A percentile compares a stretch with the other conserved stretches of the same genome.
These are phyloP conservation scores for Candida freyschussii DNA, from an alignment of 1,139 yeast species.

Conservation along the genomic window DNA sequence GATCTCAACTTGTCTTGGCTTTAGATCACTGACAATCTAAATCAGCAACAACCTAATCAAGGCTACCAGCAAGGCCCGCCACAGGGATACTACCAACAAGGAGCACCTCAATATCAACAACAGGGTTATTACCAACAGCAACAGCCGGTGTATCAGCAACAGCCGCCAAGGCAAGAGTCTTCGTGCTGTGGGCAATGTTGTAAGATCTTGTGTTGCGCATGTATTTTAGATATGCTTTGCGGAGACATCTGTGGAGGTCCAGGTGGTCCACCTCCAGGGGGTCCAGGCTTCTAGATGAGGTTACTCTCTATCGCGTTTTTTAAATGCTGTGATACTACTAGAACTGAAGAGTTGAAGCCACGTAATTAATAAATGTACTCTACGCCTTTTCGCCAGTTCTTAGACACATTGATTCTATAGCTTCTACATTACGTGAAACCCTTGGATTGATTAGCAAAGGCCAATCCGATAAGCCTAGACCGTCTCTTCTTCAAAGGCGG, in stretches of 20 bases:
- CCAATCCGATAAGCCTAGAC: constrained; percentile 9
- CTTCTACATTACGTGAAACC: constrained; percentile 33
- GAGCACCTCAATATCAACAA: constrained; percentile 9
- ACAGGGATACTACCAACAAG: constrained; percentile 11
- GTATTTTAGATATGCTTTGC: constrained; percentile 31
- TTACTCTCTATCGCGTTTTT: too few species aligned
- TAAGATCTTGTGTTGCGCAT: constrained; percentile 36
- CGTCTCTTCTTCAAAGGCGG: constrained; percentile 85
- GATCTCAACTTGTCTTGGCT: constrained; percentile 18
- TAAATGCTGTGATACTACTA: too few species aligned
- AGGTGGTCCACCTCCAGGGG: constrained; percentile 11
- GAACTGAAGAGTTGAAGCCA: too few species aligned
- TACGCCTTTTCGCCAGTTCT: too few species aligned
- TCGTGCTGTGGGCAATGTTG: constrained; percentile 35
- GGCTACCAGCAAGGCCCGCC: constrained; percentile 7
- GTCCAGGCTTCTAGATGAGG: constrained; percentile 4
- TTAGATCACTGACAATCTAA: constrained; percentile 5
- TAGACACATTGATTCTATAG: too few species aligned
- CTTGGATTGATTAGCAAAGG: too few species aligned
- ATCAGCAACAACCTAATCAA: constrained; percentile 5
- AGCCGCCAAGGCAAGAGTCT: constrained; percentile 26
- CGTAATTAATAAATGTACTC: too few species aligned
- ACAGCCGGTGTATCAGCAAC: constrained; percentile 32
- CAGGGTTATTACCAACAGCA: constrained; percentile 32
- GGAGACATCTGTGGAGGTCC: constrained; percentile 18